These are phyloP conservation scores for Epichloe hybrida DNA, from an alignment of 2,329 filamentous ascomycete genomes.

Conservation along the genomic window DNA sequence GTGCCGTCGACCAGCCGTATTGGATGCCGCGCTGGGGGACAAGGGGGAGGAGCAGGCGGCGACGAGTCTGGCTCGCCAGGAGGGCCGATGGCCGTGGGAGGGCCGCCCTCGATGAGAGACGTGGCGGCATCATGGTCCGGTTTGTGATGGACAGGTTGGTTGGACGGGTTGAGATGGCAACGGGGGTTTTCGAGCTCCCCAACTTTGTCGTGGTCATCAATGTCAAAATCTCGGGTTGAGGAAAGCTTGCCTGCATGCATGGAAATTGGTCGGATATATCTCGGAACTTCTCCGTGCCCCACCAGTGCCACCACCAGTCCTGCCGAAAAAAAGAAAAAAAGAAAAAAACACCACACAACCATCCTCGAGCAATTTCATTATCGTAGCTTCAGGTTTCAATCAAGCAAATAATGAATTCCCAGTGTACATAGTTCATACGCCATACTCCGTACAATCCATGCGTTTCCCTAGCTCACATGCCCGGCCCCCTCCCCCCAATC, in stretches of 20 bases:
- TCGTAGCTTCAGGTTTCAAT: neutral
- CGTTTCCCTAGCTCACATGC: constrained; percentile 11
- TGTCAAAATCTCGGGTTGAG: too few relatives aligned
- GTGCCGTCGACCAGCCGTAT: constrained; percentile 47
- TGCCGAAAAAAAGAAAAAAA: too few relatives aligned
- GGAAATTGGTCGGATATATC: constrained; percentile 5
- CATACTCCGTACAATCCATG: too few relatives aligned
- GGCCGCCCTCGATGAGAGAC: constrained; percentile 31
- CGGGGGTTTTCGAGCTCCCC: too few relatives aligned
- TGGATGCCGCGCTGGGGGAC: constrained; percentile 36
- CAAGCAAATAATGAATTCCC: too few relatives aligned
- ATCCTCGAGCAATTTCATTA: too few relatives aligned
- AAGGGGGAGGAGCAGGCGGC: constrained; percentile 31
- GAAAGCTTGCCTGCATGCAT: neutral
- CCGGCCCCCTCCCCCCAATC: constrained; percentile 30
- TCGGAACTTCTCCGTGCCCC: neutral
- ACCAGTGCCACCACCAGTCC: too few relatives aligned
- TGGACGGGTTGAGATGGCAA: too few relatives aligned
- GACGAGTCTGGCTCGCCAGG: constrained; percentile 13
- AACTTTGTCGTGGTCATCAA: too few relatives aligned
- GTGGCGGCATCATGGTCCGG: constrained; percentile 28
- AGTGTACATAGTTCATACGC: too few relatives aligned
- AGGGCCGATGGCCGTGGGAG: constrained; percentile 22
- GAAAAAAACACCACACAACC: neutral
- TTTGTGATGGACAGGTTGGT: neutral